Base-by-base conservation (phyloP, 805 yeast genomes). In the Aciculoconidium aculeatum region DNA sequence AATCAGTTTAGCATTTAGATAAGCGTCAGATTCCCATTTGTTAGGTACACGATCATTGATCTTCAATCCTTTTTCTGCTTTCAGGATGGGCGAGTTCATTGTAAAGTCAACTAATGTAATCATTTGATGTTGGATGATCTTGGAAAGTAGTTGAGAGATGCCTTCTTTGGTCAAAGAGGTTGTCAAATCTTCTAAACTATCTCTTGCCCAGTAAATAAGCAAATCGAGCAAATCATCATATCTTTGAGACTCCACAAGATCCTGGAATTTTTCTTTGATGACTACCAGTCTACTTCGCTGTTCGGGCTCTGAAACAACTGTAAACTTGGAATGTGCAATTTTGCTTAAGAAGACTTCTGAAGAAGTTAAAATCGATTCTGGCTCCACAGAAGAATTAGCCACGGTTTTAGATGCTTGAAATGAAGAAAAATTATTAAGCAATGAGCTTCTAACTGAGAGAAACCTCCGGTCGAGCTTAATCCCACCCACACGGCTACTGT, bases 71-170 rank as follows among this genome's bases (percentile, higher is more conserved):
- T 17, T 18, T n/a, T 10, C 18, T 9, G 36, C 31, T 12, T 32
- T 36, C 14, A 12, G 13, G 11, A 32, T 25, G 5, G 32, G 30
- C 7, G 31, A 11, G 11, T 23, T 25, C 15, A 30, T 11, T 9
- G 48, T 39, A 17, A 23, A 31, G 11, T 31, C 31, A n/a, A 30
- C 27, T 25, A 47, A 22, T 10, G 40, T 23, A 4, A 32, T 25
- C 5, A 38, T 27, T 30, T 55, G 55, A 27, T 47, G 40, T 6
- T 38, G 32, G 4, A 55, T 39, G 3, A 31, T 17, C 23, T 26
- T 21, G 7, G 27, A 10, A n/a, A 31, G 14, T 7, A 31, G 21
- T 7, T 12, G 18, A 4, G 34, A 31, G 18, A 31, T 26, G n/a
- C 21, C 21, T 18, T 18, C 21, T n/a, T 18, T 18, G 21, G 21